Evolutionary conservation across 2,329 filamentous ascomycete species (phyloP).

Genomic region (Fusarium sp.): DNA sequence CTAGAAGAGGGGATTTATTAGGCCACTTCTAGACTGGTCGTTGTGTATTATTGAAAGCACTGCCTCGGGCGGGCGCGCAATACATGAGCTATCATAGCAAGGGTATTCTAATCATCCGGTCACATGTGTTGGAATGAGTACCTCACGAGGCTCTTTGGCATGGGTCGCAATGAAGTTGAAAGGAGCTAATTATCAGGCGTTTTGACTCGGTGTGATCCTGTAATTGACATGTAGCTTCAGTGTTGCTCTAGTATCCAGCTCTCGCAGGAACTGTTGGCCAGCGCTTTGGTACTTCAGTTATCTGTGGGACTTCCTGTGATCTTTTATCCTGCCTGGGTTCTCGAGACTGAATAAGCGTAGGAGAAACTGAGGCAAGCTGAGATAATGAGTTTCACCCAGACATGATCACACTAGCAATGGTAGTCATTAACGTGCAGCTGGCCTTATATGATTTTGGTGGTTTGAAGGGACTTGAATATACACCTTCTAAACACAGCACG

Average conservation of each 20-base stretch:
- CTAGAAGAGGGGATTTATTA: not conserved
- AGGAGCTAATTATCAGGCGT: not conserved
- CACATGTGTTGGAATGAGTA: conserved; percentile 22
- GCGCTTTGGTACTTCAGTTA: too few relatives aligned
- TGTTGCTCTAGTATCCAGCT: too few relatives aligned
- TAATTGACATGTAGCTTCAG: too few relatives aligned
- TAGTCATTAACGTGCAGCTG: not conserved
- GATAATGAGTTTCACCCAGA: not conserved
- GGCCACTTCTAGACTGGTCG: not conserved
- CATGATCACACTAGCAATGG: not conserved
- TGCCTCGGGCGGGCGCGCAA: conserved; percentile 24
- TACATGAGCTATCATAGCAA: conserved; percentile 7
- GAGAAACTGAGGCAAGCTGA: not conserved
- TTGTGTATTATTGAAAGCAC: not conserved
- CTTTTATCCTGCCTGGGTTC: not conserved
- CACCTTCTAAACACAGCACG: not conserved
- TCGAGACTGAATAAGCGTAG: not conserved
- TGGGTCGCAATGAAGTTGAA: not conserved
- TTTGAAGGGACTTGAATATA: too few relatives aligned
- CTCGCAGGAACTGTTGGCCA: too few relatives aligned
- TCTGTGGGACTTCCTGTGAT: too few relatives aligned
- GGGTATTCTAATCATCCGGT: conserved; percentile 12
- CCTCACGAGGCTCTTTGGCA: conserved; percentile 15
- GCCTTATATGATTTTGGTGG: too few relatives aligned
- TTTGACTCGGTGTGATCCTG: too few relatives aligned